These are phyloP conservation scores for Pseudogymnoascus sp. DNA, from an alignment of 2,329 filamentous ascomycete species.

Conservation along the genomic window DNA sequence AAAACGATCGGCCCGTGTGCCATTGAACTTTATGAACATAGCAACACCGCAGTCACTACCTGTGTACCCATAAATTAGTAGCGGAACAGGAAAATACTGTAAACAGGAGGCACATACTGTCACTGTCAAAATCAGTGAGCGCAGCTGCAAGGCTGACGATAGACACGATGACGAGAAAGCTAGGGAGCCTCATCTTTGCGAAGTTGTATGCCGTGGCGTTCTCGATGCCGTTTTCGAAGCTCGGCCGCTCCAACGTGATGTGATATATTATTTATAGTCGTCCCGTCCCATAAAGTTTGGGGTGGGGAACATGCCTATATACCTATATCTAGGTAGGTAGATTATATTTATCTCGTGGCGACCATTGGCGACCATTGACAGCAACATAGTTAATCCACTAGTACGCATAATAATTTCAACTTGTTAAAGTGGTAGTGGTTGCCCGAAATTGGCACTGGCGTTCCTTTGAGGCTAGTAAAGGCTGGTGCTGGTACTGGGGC, in stretches of 20 bases:
- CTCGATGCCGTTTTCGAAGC: too few relatives aligned
- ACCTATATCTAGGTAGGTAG: too few relatives aligned
- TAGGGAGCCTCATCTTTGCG: neutral
- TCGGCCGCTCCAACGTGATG: neutral
- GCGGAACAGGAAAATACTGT: neutral
- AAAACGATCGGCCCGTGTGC: neutral
- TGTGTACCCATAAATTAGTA: neutral
- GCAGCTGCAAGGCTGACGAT: neutral
- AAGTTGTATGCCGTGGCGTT: neutral
- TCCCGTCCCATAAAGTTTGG: neutral
- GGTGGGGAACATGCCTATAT: too few relatives aligned
- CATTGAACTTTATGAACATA: too few relatives aligned
- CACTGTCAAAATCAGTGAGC: neutral
- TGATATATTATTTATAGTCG: neutral
- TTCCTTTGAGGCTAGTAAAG: too few relatives aligned
- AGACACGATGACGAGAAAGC: neutral
- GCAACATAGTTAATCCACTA: too few relatives aligned
- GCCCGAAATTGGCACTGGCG: too few relatives aligned
- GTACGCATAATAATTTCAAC: too few relatives aligned
- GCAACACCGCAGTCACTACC: neutral
- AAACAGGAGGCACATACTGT: neutral
- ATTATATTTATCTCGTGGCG: too few relatives aligned
- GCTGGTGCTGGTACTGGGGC: too few relatives aligned
- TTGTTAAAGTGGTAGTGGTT: too few relatives aligned
- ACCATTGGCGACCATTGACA: too few relatives aligned